These are phyloP conservation scores for Botryotinia narcissicola DNA, from an alignment of 2,329 filamentous ascomycete genomes.

Conservation along the genomic window DNA sequence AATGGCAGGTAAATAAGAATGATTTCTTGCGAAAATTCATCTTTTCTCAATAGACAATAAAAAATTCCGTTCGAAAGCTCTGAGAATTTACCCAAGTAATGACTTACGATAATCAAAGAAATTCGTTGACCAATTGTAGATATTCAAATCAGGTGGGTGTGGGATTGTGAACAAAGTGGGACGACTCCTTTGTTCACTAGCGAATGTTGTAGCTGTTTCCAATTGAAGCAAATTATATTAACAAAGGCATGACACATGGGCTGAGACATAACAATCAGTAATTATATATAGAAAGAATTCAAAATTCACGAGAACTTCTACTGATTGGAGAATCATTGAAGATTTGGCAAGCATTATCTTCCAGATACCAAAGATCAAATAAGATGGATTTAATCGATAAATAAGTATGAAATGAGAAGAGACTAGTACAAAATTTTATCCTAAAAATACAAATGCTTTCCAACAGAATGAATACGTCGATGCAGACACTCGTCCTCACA, in stretches of 20 bases:
- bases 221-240: not conserved
- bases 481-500: not conserved
- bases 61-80: not conserved
- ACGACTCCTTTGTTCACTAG: conserved; percentile 5
- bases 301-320: too few relatives aligned
- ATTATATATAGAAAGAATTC: not conserved
- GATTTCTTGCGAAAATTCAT: not conserved
- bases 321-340: not conserved
- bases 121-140: not conserved
- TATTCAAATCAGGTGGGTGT: not conserved
- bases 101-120: not conserved
- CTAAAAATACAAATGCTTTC: not conserved
- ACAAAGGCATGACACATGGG: not conserved
- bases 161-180: not conserved
- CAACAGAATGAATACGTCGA: not conserved
- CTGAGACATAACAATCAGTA: not conserved
- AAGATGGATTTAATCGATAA: not conserved
- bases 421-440: not conserved
- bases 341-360: not conserved
- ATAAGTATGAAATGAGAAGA: not conserved
- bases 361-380: not conserved
- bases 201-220: conserved; percentile 9
- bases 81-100: not conserved
- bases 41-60: not conserved
- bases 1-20: not conserved